Percentiles rank a stretch among this genome's conserved stretches.
Evolutionary conservation across 257 asterid species (phyloP).

Genomic region (Solanum corneliomulleri): DNA sequence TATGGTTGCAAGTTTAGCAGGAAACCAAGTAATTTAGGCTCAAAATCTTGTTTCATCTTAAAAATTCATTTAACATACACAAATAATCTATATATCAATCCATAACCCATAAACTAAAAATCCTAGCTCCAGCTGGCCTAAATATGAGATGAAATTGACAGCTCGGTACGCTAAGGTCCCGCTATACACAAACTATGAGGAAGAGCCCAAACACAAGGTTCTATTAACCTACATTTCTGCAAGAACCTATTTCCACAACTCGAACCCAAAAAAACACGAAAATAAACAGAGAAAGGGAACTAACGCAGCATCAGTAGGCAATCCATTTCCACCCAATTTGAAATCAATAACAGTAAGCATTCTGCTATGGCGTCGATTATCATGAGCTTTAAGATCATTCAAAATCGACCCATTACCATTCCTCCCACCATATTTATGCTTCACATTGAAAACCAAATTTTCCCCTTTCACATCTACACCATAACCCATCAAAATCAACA

Average conservation of each 20-base stretch:
- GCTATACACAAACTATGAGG: neutral
- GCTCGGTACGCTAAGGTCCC: neutral
- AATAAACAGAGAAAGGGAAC: neutral
- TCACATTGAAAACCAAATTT: constrained; percentile 29
- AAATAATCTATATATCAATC: neutral
- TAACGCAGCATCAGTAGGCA: constrained; percentile 43
- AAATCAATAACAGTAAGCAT: constrained; percentile 31
- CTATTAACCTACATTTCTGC: neutral
- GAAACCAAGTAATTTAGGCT: neutral
- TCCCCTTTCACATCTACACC: neutral
- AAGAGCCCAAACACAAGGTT: neutral
- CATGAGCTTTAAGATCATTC: constrained; percentile 29
- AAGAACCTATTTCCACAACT: neutral
- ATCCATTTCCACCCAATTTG: constrained; percentile 42
- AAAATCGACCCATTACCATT: constrained; percentile 4
- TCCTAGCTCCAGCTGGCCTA: neutral
- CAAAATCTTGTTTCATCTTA: neutral
- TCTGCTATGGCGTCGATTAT: constrained; percentile 32
- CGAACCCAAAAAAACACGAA: neutral
- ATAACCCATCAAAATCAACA: neutral
- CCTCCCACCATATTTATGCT: constrained; percentile 33
- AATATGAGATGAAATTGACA: neutral
- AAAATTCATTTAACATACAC: neutral
- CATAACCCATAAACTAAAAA: neutral
- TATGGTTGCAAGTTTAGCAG: neutral